A percentile compares a stretch with the other conserved stretches of the same genome.
Conservation (phyloP, 2,329 filamentous ascomycete species). For the Penicillium frequentans region DNA sequence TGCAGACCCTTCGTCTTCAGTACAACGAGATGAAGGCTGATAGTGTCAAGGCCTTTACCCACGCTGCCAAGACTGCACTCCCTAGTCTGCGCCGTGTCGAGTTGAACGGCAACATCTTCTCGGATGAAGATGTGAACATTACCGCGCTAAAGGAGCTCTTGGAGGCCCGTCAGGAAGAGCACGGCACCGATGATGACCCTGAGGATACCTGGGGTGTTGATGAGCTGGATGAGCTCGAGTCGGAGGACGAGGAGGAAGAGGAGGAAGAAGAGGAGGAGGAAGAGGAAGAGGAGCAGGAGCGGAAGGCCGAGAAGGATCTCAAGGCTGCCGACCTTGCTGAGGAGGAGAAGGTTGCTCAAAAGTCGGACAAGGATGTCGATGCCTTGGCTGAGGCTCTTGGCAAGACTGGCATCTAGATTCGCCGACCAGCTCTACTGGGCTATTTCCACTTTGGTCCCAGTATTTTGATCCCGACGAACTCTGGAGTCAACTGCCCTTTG, state of each 20-base stretch:
- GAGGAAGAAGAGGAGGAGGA: conserved; percentile 69
- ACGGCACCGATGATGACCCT: conserved; percentile 59
- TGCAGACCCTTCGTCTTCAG: conserved; percentile 80
- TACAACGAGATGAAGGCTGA: conserved; percentile 90
- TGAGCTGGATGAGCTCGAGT: conserved; percentile 78
- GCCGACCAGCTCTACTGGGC: neutral
- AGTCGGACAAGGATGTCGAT: conserved; percentile 77
- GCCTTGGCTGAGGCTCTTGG: conserved; percentile 72
- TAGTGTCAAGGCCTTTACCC: conserved; percentile 69
- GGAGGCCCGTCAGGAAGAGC: conserved; percentile 74
- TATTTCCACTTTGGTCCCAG: conserved; percentile 1
- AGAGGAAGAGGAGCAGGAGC: conserved; percentile 43
- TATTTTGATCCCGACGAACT: neutral
- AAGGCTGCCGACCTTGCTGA: conserved; percentile 60
- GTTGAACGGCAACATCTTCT: conserved; percentile 93
- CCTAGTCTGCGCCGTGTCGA: conserved; percentile 82
- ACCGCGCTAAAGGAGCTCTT: conserved; percentile 68
- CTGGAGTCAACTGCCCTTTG: conserved; percentile 4
- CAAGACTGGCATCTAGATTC: conserved; percentile 57
- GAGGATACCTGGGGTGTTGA: conserved; percentile 86
- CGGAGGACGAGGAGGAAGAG: conserved; percentile 68
- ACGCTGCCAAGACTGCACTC: conserved; percentile 66
- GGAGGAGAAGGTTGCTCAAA: conserved; percentile 66
- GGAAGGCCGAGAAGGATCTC: conserved; percentile 65
- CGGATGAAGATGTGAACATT: conserved; percentile 77